Base-by-base conservation (phyloP, 2,329 filamentous ascomycete genomes). In the Scortechinia acanthostroma region DNA sequence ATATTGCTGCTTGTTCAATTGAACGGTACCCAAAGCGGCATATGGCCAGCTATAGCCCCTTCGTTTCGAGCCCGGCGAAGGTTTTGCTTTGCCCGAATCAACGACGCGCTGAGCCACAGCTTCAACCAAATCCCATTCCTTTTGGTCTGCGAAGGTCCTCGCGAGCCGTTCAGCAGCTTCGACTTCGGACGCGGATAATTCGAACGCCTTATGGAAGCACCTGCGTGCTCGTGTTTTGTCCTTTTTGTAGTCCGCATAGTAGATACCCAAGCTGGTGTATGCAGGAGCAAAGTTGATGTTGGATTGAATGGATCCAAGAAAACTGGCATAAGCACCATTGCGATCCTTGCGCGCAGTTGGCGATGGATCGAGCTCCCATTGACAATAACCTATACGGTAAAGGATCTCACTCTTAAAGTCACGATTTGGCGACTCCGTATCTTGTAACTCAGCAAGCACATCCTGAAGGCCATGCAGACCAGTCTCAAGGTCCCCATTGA, bases 81-180 rank as follows among this genome's bases (percentile, higher is more conserved):
- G 88, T 52, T 86, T 86, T 33, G 91, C 88, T 62, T 90, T 93
- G 45, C 93, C 93, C n/a, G 91, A 96, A 50, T 96, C 88, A 2
- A 97, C 83, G 1, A 96, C 87, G 43, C 94, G 80, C 59, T 91
- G 87, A 1, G 93, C 86, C 22, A 98, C 83, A 17, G 94, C 79
- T 65, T 97, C 93, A 4, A 98, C 94, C 43, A 94, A 81, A 52
- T 97, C 93, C 93, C 93, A 98, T 56, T 98, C 93, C 28, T 87
- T 82, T 52, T 90, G 83, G 45, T 95, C 83, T 0, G 94, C 91
- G 60, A 96, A 98, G 0, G 82, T 83, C 48, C 79, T 78, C 2
- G 93, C 91, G 15, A 98, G 75, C 21, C 89, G 79, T 61, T 97
- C 88, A 0, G 93, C 93, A 25, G 93, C 89, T 52, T 85, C 74